Conservation (phyloP, 306 rosid species). For the Sphenostylis stenocarpa region DNA sequence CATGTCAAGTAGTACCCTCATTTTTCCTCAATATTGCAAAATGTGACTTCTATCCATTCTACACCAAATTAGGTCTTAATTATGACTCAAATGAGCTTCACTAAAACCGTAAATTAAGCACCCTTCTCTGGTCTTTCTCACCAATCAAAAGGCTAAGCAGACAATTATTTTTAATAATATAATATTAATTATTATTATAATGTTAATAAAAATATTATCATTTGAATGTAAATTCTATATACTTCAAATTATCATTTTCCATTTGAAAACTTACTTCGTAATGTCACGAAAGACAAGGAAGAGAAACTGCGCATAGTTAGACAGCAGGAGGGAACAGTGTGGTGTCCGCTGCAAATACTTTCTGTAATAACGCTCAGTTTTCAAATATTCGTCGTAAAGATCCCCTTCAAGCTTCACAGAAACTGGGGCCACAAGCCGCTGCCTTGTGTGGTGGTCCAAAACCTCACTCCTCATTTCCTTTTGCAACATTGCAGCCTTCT, state of each 20-base stretch:
- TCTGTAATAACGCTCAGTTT: constrained; percentile 63
- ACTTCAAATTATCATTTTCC: too few species aligned
- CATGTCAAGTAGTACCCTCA: neutral
- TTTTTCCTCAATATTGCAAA: neutral
- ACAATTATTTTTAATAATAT: too few species aligned
- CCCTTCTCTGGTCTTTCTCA: neutral
- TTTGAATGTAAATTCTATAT: too few species aligned
- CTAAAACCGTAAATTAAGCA: neutral
- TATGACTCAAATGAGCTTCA: neutral
- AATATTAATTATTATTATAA: too few species aligned
- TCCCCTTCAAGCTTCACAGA: constrained; percentile 63
- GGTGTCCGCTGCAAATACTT: constrained; percentile 46
- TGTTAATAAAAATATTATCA: too few species aligned
- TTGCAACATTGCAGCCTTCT: constrained; percentile 56
- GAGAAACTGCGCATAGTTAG: constrained; percentile 86
- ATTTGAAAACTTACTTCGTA: constrained; percentile 52
- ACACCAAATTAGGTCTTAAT: neutral
- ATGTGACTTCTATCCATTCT: neutral
- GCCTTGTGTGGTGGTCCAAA: constrained; percentile 44
- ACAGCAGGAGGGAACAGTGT: constrained; percentile 63
- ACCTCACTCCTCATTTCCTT: constrained; percentile 35
- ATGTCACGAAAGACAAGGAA: constrained; percentile 60
- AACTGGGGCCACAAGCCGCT: constrained; percentile 50
- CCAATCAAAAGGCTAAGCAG: neutral
- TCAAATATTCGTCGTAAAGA: constrained; percentile 46